Evolutionary conservation across 2,329 filamentous ascomycete genomes (phyloP), one percentile per base, ranked within the genome.

Genomic region (Fusarium concolor): DNA sequence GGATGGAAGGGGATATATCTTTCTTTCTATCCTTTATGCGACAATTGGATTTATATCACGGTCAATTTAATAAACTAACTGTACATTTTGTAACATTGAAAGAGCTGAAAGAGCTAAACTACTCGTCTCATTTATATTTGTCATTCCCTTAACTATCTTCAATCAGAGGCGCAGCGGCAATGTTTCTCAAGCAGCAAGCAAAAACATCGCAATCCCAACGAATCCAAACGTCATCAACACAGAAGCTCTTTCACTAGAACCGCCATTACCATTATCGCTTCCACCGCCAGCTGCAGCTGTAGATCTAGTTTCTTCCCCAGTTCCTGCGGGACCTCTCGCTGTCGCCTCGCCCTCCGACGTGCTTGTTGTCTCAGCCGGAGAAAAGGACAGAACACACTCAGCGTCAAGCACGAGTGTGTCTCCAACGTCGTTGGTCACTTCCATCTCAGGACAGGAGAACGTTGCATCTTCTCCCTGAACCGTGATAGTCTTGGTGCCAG

Each of bases 391-490:
- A 9, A 41, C 47, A 2, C 59, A 62, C 2, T 62, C 59, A 2
- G 17, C 59, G 38, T 62, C 59, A 2, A 62, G 29, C 28, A 47
- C 59, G 1, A 62, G 37, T 0, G 37, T 33, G 10, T 62, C 59
- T 0, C 59, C 59, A 2, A 43, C 35, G 15, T 62, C 56, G 1
- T 62, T 62, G 0, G 56, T 62, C 1, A 62, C 59, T 7, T 62
- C 59, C 59, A 62, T 62, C 12, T 55, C 46, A 2, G 59, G 59
- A 10, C 59, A 62, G 2, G 59, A 62, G 10, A 62, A 62, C 0
- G 59, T 62, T 6, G 9, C 59, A 1, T 62, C 56, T 2, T 55
- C 58, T 1, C 56, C 58, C 3, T 54, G 47, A 0, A 62, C 56
- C 2, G 35, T 38, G 0, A 62, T 14, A 1, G 59, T 62, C 5